Base-by-base conservation (phyloP, 2,329 filamentous ascomycete species). In the Cladophialophora chaetospira region DNA sequence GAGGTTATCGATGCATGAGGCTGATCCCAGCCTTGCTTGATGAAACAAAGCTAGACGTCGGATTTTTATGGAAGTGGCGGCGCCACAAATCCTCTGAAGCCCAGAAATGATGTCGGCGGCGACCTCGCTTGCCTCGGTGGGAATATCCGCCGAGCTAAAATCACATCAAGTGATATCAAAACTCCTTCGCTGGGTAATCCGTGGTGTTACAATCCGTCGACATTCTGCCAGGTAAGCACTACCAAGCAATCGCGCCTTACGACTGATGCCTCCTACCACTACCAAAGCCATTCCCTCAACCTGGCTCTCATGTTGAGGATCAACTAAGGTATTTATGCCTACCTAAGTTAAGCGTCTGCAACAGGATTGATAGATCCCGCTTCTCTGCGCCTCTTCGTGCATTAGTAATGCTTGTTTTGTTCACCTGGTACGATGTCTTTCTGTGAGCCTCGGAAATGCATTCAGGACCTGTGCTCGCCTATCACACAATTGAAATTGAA, bases 31-130 rank as follows among this genome's bases (percentile, higher is more conserved):
- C 47, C 47, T 51, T 43, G 40, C 35, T 8, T 25, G 17, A 17
- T 17, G 15, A 26, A n/a, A n/a, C n/a, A 17, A 5, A 13, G 46
- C 31, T 17, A 21, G 15, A 25, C 13, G 13, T 49, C 46, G 21
- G 19, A 38, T 33, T 26, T 28, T 26, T n/a, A 17, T 25, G 33
- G n/a, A 19, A 10, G 47, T 28, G 48, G 48, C 38, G n/a, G 48
- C 21, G 48, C n/a, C 25, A 29, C 15, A 23, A 35, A 29, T 26
- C 33, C 23, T 5, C 8, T 25, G 15, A 19, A n/a, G 11, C 23
- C 40, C 13, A 15, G 25, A 15, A 51, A 51, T 51, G 48, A 51
- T 51, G 48, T 51, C 48, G 48, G 48, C 35, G 48, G 35, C 48
- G 48, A 25, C 26, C n/a, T 31, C 15, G 25, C 33, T 15, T 13